Conservation (phyloP, 164 flowering plant genomes). For the Magnolia kwangsiensis region DNA sequence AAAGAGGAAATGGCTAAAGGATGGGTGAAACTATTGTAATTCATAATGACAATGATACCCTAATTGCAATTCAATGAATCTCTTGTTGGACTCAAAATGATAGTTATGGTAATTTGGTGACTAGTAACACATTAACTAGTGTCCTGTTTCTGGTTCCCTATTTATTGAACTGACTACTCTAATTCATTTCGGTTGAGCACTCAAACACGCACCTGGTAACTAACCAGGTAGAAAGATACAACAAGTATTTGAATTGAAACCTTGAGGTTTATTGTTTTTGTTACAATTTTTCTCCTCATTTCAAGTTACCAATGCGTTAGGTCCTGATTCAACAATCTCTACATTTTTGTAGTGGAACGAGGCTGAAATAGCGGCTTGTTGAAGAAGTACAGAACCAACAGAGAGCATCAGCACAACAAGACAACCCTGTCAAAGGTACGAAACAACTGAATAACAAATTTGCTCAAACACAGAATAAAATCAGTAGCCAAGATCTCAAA, state of each 20-base stretch:
- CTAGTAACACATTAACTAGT: too few species aligned
- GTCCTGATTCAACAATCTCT: conserved; percentile 82
- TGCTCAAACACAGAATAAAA: background rate
- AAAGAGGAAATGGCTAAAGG: too few species aligned
- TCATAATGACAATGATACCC: too few species aligned
- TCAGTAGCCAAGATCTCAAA: background rate
- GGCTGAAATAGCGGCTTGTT: conserved; percentile 86
- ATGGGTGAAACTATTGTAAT: too few species aligned
- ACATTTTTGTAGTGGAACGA: conserved; percentile 85
- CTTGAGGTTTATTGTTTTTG: background rate
- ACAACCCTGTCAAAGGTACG: conserved; percentile 52
- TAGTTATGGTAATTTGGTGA: too few species aligned
- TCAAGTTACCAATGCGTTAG: conserved; percentile 52
- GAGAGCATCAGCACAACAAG: conserved; percentile 79
- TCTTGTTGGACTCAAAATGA: too few species aligned
- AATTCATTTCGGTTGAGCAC: too few species aligned
- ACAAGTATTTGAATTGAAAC: background rate
- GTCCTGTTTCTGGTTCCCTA: too few species aligned
- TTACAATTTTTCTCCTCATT: background rate
- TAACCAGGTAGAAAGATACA: too few species aligned
- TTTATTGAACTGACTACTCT: too few species aligned
- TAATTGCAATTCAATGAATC: too few species aligned
- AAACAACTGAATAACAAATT: background rate
- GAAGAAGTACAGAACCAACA: conserved; percentile 84
- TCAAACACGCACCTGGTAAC: too few species aligned